Evolutionary conservation across 75 land plant species (phyloP).

Genomic region (Gnetum montanum): DNA sequence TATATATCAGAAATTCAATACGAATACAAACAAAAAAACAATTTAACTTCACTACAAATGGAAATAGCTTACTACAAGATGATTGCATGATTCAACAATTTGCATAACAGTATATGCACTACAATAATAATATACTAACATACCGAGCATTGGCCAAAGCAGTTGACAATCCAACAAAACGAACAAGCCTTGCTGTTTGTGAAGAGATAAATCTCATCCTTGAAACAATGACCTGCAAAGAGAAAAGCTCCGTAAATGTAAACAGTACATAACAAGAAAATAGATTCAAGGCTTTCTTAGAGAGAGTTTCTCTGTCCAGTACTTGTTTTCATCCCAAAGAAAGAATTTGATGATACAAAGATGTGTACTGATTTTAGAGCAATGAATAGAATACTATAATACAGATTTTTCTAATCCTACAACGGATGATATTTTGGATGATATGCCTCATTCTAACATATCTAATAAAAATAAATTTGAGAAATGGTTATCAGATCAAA

Average conservation of each 20-base stretch:
- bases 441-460: no score
- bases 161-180: constrained; percentile 95
- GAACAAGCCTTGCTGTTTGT: constrained; percentile 73
- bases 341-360: no score
- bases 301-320: background rate
- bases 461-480: no score
- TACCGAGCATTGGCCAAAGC: constrained; percentile 99
- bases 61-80: no score
- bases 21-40: background rate
- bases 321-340: no score
- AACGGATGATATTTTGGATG: no score
- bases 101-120: background rate
- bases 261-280: background rate
- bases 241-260: no score
- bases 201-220: constrained; percentile 99
- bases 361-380: no score
- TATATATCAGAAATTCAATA: background rate
- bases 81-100: background rate
- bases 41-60: background rate
- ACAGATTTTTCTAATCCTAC: no score
- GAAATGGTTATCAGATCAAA: no score
- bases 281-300: background rate
- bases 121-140: constrained; percentile 1
- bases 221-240: constrained; percentile 89
- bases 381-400: no score